Evolutionary conservation across 2,329 filamentous ascomycete species (phyloP).

Genomic region (Clarireedia paspali): DNA sequence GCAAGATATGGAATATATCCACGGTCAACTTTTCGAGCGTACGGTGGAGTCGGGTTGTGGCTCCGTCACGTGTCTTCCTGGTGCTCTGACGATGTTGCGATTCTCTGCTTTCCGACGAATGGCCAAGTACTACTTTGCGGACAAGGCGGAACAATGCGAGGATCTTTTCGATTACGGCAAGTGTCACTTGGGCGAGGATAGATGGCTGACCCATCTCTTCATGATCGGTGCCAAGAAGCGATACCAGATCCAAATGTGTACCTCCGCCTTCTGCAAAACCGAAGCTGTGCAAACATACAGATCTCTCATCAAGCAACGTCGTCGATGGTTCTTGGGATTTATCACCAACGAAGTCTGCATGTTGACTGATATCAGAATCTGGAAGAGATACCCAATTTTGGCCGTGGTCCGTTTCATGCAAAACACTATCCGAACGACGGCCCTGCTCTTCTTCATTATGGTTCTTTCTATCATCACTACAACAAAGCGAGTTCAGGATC

Average conservation of each 20-base stretch:
- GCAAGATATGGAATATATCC: conserved; percentile 97
- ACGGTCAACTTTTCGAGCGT: conserved; percentile 91
- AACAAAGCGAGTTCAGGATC: conserved; percentile 65
- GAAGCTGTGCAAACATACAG: conserved; percentile 86
- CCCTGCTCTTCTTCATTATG: conserved; percentile 90
- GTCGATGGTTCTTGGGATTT: conserved; percentile 94
- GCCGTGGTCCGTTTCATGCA: conserved; percentile 87
- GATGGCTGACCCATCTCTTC: conserved; percentile 96
- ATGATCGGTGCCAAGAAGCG: conserved; percentile 94
- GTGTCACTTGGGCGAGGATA: conserved; percentile 88
- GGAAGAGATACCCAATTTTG: conserved; percentile 83
- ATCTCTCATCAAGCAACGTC: conserved; percentile 85
- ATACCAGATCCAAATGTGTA: conserved; percentile 97
- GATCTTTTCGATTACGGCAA: conserved; percentile 97
- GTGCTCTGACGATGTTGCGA: conserved; percentile 88
- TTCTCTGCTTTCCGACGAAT: conserved; percentile 95
- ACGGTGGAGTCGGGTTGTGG: conserved; percentile 93
- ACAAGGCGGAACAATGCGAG: conserved; percentile 91
- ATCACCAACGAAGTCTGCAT: conserved; percentile 98
- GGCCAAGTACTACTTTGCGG: conserved; percentile 97
- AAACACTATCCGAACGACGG: conserved; percentile 92
- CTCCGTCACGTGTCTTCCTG: conserved; percentile 88
- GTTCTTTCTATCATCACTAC: conserved; percentile 79
- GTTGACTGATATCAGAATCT: conserved; percentile 88
- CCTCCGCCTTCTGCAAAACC: conserved; percentile 95